Evolutionary conservation across 2,329 filamentous ascomycete species (phyloP).

Genomic region (Gnomoniopsis sp.): DNA sequence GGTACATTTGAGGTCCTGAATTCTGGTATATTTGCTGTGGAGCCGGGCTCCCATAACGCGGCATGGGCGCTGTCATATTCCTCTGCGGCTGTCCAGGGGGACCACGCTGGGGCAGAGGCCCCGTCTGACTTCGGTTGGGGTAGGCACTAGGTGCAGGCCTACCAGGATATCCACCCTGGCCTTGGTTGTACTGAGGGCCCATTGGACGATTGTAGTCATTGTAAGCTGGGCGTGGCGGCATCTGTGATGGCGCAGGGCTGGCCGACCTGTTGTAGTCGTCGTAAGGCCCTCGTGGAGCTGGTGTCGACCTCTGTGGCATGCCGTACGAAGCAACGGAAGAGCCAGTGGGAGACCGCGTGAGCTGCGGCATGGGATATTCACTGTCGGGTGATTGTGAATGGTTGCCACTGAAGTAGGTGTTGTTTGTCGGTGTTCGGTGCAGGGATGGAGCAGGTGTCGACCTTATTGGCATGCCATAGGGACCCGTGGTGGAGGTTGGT

Average conservation of each 20-base stretch:
- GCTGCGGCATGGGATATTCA: constrained; percentile 25
- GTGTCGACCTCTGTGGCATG: constrained; percentile 15
- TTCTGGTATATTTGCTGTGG: background rate
- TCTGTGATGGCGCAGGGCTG: constrained; percentile 29
- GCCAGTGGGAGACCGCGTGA: constrained; percentile 22
- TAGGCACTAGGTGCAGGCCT: constrained; percentile 10
- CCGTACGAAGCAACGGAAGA: constrained; percentile 19
- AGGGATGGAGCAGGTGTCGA: constrained; percentile 7
- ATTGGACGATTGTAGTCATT: constrained; percentile 12
- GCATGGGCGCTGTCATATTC: constrained; percentile 32
- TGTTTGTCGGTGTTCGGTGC: constrained; percentile 24
- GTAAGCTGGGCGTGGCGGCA: constrained; percentile 16
- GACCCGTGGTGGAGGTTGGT: constrained; percentile 16
- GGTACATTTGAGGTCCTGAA: background rate
- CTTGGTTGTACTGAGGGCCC: constrained; percentile 3
- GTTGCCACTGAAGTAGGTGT: constrained; percentile 19
- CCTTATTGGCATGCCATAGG: constrained; percentile 16
- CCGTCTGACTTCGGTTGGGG: constrained; percentile 28
- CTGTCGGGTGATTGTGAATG: constrained; percentile 24
- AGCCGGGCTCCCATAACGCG: background rate
- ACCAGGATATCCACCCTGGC: constrained; percentile 4
- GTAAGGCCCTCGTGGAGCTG: constrained; percentile 11
- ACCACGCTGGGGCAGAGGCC: constrained; percentile 23
- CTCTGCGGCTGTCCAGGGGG: constrained; percentile 26
- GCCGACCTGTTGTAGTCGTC: constrained; percentile 19